phyloP scores from a whole-genome alignment of 192 early-diverging fungal species.

The Oehlia diaphana region DNA sequence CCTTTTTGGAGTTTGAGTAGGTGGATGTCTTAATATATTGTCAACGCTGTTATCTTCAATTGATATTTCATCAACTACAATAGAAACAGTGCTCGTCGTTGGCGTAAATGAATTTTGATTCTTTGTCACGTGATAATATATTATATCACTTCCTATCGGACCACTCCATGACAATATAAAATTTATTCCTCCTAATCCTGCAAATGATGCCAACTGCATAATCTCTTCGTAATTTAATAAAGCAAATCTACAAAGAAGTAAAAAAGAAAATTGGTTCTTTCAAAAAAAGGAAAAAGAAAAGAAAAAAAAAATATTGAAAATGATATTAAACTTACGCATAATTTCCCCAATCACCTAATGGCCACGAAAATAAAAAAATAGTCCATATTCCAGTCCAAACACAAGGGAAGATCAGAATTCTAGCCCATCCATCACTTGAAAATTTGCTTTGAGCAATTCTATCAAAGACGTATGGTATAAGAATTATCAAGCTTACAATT shows the following conservation, averaged over 20 bases:
- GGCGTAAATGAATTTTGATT: neutral
- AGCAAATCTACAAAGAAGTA: neutral
- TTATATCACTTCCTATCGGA: neutral
- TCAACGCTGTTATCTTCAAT: neutral
- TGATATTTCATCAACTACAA: neutral
- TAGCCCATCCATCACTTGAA: neutral
- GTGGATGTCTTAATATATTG: neutral
- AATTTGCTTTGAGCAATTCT: neutral
- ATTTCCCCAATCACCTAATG: constrained; percentile 8
- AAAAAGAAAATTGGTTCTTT: neutral
- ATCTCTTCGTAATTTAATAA: neutral
- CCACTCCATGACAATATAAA: constrained; percentile 24
- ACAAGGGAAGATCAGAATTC: neutral
- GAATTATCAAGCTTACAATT: neutral
- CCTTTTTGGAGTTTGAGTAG: neutral
- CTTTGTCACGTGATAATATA: neutral
- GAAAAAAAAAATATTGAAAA: neutral
- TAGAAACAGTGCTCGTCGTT: neutral
- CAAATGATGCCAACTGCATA: constrained; percentile 12
- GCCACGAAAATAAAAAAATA: neutral
- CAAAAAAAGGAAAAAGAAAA: neutral
- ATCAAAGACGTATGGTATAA: neutral
- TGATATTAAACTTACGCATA: constrained; percentile 12
- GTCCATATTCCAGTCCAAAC: constrained; percentile 24
- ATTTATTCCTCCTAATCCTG: constrained; percentile 17